phyloP scores from a whole-genome alignment of 768 basidiomycete genomes.

The Calvatia gigantea region DNA sequence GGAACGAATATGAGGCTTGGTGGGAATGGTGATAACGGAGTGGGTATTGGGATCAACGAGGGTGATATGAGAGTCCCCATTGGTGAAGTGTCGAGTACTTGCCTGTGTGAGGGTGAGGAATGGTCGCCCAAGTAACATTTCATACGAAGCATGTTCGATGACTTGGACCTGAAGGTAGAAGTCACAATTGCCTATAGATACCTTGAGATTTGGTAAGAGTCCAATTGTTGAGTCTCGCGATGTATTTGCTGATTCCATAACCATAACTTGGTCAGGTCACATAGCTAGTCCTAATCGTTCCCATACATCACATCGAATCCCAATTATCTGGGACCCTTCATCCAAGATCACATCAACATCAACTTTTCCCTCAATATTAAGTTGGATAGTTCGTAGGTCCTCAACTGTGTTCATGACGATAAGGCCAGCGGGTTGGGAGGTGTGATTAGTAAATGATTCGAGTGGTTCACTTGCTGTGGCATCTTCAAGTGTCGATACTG shows the following conservation, averaged over 20 bases:
- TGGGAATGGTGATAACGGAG: slow-evolving; percentile 11
- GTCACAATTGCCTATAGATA: slow-evolving; percentile 12
- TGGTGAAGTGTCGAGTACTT: neutral
- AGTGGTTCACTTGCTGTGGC: neutral
- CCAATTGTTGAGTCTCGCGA: slow-evolving; percentile 14
- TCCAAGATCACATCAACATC: too few species aligned
- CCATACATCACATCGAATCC: too few species aligned
- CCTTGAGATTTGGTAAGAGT: slow-evolving; percentile 14
- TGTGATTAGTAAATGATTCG: neutral
- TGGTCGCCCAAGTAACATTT: slow-evolving; percentile 20
- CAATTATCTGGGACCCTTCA: too few species aligned
- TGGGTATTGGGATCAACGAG: slow-evolving; percentile 17
- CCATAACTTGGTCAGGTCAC: slow-evolving; percentile 16
- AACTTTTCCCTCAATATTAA: too few species aligned
- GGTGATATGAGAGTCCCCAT: slow-evolving; percentile 7
- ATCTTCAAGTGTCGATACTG: neutral
- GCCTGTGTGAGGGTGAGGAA: slow-evolving; percentile 17
- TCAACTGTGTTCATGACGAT: slow-evolving; percentile 14
- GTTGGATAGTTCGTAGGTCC: too few species aligned
- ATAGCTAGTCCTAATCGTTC: too few species aligned
- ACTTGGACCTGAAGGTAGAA: slow-evolving; percentile 22
- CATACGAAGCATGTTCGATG: slow-evolving; percentile 17
- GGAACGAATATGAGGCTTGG: neutral
- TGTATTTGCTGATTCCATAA: slow-evolving; percentile 21
- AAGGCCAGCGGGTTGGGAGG: neutral